phyloP scores from a whole-genome alignment of 2,329 filamentous ascomycete species.

The Esteya vermicola region DNA sequence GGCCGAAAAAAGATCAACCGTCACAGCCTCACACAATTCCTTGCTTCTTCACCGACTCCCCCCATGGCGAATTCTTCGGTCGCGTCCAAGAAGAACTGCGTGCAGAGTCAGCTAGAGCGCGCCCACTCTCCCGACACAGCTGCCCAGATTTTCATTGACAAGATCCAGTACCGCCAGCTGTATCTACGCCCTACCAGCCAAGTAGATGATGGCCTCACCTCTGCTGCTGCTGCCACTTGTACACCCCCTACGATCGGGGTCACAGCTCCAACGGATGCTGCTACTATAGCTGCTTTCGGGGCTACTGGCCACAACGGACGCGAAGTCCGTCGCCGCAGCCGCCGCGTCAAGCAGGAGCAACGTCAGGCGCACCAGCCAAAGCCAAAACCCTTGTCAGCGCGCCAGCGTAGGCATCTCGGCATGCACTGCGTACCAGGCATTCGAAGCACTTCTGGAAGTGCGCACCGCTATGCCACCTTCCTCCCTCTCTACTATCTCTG shows the following conservation, averaged over 20 bases:
- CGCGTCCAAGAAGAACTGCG: conserved; percentile 19
- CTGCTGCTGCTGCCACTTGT: too few relatives aligned
- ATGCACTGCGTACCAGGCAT: conserved; percentile 54
- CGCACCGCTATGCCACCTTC: conserved; percentile 58
- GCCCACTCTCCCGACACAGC: conserved; percentile 66
- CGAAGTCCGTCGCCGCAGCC: conserved; percentile 36
- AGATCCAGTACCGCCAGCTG: conserved; percentile 70
- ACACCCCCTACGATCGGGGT: too few relatives aligned
- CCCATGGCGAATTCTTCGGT: neutral
- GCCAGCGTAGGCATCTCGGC: conserved; percentile 57
- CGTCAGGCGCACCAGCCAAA: conserved; percentile 28
- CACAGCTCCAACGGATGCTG: conserved; percentile 39
- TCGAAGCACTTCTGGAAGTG: neutral
- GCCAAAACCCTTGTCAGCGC: conserved; percentile 61
- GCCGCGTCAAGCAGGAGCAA: conserved; percentile 30
- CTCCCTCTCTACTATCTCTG: conserved; percentile 65
- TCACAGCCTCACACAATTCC: too few relatives aligned
- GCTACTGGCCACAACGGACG: conserved; percentile 36
- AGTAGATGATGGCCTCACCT: too few relatives aligned
- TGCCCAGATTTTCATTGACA: conserved; percentile 61
- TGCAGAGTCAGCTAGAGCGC: conserved; percentile 51
- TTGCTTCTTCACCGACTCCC: too few relatives aligned
- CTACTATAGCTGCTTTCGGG: conserved; percentile 37
- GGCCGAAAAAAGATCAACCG: too few relatives aligned
- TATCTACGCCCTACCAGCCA: conserved; percentile 64